Conservation (phyloP, 2,329 filamentous ascomycete species). For the Colletotrichum tamarilloi region DNA sequence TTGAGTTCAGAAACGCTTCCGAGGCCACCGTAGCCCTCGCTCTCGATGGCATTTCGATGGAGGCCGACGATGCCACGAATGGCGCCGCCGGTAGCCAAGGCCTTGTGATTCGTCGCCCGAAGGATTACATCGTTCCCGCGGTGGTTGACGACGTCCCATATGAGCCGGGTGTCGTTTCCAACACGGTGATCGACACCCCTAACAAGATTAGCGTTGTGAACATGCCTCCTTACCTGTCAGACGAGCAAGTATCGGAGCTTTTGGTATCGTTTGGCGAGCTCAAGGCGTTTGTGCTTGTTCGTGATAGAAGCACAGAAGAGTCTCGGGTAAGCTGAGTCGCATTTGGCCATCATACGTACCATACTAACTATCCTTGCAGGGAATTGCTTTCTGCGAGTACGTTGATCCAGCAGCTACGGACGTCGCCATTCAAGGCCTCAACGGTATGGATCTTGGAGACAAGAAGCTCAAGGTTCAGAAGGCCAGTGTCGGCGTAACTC, state of each 20-base stretch:
- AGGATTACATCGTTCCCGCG: constrained; percentile 95
- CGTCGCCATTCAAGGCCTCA: constrained; percentile 88
- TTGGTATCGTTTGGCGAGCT: constrained; percentile 91
- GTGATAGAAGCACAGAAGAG: constrained; percentile 86
- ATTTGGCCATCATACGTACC: not conserved
- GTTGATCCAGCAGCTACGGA: constrained; percentile 80
- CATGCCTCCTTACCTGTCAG: constrained; percentile 86
- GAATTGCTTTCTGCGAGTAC: constrained; percentile 97
- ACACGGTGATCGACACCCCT: constrained; percentile 86
- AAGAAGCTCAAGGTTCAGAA: constrained; percentile 86
- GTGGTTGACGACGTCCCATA: constrained; percentile 78
- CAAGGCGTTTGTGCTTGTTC: constrained; percentile 91
- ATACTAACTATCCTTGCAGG: constrained; percentile 63
- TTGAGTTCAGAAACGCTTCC: constrained; percentile 89
- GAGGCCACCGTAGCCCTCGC: constrained; percentile 94
- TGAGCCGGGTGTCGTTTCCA: constrained; percentile 81
- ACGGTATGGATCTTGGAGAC: constrained; percentile 93
- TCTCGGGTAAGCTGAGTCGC: constrained; percentile 74
- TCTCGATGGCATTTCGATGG: constrained; percentile 90
- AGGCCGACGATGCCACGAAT: constrained; percentile 72
- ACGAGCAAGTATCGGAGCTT: constrained; percentile 92
- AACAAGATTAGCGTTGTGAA: constrained; percentile 96
- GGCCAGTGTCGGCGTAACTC: constrained; percentile 93
- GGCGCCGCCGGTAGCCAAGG: constrained; percentile 63
- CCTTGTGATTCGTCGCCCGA: constrained; percentile 85